Conservation (phyloP, 805 yeast species). For the Maudiozyma barnettii region DNA sequence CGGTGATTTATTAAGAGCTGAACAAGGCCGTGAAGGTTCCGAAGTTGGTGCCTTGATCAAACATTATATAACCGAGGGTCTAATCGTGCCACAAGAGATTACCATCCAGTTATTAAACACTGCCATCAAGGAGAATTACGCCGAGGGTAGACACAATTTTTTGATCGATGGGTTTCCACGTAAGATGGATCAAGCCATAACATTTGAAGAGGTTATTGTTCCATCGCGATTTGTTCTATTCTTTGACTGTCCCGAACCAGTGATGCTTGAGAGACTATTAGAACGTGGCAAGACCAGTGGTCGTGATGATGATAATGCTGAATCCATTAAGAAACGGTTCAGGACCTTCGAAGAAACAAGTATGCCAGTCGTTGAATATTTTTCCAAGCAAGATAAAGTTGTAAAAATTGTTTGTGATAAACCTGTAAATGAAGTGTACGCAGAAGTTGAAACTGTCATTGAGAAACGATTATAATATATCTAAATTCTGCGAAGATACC, state of each 20-base stretch:
- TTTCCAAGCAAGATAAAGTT: constrained; percentile 62
- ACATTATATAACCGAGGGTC: constrained; percentile 74
- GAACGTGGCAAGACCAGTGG: constrained; percentile 95
- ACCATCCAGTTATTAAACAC: constrained; percentile 75
- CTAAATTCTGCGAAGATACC: too few species aligned
- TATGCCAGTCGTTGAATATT: constrained; percentile 88
- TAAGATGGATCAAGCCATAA: constrained; percentile 94
- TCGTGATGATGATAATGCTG: constrained; percentile 85
- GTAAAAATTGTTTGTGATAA: constrained; percentile 71
- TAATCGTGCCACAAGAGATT: constrained; percentile 86
- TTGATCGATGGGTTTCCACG: constrained; percentile 95
- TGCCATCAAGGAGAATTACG: constrained; percentile 53
- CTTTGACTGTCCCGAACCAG: constrained; percentile 72
- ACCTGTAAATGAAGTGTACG: constrained; percentile 70
- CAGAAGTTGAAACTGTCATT: constrained; percentile 57
- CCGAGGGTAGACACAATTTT: constrained; percentile 44
- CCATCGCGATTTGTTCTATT: constrained; percentile 62
- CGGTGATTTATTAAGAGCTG: constrained; percentile 92
- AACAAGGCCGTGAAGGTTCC: constrained; percentile 75
- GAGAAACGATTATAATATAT: constrained; percentile 29
- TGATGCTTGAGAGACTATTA: constrained; percentile 75
- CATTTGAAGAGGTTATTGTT: constrained; percentile 76
- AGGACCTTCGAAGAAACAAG: constrained; percentile 77
- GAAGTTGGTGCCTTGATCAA: constrained; percentile 80
- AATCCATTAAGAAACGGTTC: constrained; percentile 84